Conservation (phyloP, 768 basidiomycete species). For the Leccinum obscurum region DNA sequence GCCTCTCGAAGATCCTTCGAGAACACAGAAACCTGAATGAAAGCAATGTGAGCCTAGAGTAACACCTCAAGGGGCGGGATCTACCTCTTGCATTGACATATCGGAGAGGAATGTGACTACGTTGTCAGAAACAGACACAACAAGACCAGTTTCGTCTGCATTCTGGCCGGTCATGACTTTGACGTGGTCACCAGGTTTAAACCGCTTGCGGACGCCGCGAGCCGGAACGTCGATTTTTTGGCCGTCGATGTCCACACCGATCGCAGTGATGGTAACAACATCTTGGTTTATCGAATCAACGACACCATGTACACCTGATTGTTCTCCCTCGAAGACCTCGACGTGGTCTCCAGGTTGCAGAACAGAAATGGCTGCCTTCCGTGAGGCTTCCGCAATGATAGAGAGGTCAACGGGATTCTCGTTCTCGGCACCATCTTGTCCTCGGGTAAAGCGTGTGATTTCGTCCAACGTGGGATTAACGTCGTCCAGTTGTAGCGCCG, state of each 20-base stretch:
- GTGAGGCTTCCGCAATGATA: slow-evolving; percentile 88
- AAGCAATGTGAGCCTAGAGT: slow-evolving; percentile 7
- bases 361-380: slow-evolving; percentile 87
- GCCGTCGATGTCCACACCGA: slow-evolving; percentile 81
- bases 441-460: slow-evolving; percentile 84
- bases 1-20: slow-evolving; percentile 96
- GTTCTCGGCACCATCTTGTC: slow-evolving; percentile 66
- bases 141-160: slow-evolving; percentile 92
- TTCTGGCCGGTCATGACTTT: slow-evolving; percentile 98
- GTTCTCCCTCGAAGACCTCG: slow-evolving; percentile 97
- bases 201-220: slow-evolving; percentile 87
- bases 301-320: slow-evolving; percentile 87
- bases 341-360: slow-evolving; percentile 98
- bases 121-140: slow-evolving; percentile 87
- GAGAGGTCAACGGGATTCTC: slow-evolving; percentile 81
- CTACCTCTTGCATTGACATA: slow-evolving; percentile 93
- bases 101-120: slow-evolving; percentile 97
- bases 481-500: slow-evolving; percentile 76
- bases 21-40: slow-evolving; percentile 85
- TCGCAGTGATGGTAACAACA: slow-evolving; percentile 79
- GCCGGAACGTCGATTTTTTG: slow-evolving; percentile 86
- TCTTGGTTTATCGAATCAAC: slow-evolving; percentile 90
- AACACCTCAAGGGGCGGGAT: not conserved
- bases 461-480: slow-evolving; percentile 96
- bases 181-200: slow-evolving; percentile 97